A percentile compares a stretch with the other conserved stretches of the same genome.
Evolutionary conservation across 805 yeast species (phyloP).

Genomic region (Torulaspora gathmanii): DNA sequence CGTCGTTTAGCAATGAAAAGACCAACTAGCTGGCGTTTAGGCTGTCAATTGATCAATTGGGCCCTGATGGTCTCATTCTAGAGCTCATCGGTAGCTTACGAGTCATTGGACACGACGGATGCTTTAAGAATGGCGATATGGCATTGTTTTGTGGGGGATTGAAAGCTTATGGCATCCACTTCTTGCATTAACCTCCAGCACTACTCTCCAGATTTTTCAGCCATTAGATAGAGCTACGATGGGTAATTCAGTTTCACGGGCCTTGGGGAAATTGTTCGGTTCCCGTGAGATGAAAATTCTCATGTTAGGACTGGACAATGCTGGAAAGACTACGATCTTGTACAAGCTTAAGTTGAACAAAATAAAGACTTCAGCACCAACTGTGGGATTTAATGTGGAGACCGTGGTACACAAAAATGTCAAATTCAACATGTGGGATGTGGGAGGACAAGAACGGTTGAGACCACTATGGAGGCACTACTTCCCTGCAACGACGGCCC

Average conservation of each 20-base stretch:
- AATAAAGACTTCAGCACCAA: slow-evolving; percentile 77
- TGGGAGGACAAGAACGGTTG: slow-evolving; percentile 92
- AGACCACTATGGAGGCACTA: slow-evolving; percentile 95
- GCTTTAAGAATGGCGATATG: background rate
- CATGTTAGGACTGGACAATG: slow-evolving; percentile 90
- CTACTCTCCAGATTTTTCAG: too few species aligned
- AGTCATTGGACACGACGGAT: background rate
- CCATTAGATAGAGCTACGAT: slow-evolving; percentile 10
- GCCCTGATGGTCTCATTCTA: background rate
- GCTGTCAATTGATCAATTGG: background rate
- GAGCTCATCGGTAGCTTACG: background rate
- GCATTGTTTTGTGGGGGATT: background rate
- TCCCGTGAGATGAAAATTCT: slow-evolving; percentile 61
- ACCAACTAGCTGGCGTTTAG: too few species aligned
- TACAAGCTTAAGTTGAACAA: slow-evolving; percentile 78
- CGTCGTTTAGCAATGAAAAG: too few species aligned
- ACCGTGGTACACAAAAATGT: slow-evolving; percentile 77
- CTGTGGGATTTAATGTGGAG: slow-evolving; percentile 91
- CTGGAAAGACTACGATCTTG: slow-evolving; percentile 85
- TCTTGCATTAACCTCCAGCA: too few species aligned
- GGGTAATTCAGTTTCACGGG: slow-evolving; percentile 36
- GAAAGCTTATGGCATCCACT: too few species aligned
- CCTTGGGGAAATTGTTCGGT: slow-evolving; percentile 46
- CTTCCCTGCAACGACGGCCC: slow-evolving; percentile 87
- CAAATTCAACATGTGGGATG: slow-evolving; percentile 87